These are phyloP conservation scores for Trichoderma gracile DNA, from an alignment of 2,329 filamentous ascomycete species.

Conservation along the genomic window DNA sequence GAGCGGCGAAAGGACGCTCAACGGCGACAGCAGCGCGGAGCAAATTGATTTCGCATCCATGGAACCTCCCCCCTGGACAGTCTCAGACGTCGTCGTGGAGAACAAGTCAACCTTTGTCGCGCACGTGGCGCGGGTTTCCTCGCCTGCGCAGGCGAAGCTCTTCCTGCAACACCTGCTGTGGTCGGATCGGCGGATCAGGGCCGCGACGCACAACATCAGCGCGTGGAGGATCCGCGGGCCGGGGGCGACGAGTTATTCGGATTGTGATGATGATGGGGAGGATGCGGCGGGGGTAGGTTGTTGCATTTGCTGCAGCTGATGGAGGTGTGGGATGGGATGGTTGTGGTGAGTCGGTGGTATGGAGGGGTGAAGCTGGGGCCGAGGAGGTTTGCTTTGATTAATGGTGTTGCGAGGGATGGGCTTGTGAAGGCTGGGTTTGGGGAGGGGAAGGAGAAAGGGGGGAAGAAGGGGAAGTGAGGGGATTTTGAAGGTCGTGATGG, in stretches of 20 bases:
- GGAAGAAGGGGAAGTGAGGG: not conserved
- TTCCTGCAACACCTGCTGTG: conserved; percentile 75
- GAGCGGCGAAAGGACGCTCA: conserved; percentile 18
- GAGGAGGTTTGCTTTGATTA: conserved; percentile 87
- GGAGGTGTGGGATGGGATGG: conserved; percentile 89
- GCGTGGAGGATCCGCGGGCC: conserved; percentile 79
- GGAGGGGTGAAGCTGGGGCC: conserved; percentile 88
- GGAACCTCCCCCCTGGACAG: conserved; percentile 62
- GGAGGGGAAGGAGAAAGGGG: conserved; percentile 14
- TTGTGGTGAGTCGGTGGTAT: conserved; percentile 94
- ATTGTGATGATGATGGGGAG: conserved; percentile 96
- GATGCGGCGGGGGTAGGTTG: conserved; percentile 84
- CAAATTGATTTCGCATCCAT: conserved; percentile 32
- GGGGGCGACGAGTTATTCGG: conserved; percentile 64
- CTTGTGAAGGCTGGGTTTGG: conserved; percentile 73
- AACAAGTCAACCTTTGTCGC: conserved; percentile 88
- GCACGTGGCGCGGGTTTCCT: conserved; percentile 68
- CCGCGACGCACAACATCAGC: conserved; percentile 92
- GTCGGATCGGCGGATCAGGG: conserved; percentile 80
- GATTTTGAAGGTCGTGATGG: too few species aligned
- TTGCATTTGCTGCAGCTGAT: conserved; percentile 92
- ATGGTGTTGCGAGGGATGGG: conserved; percentile 79
- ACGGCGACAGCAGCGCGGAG: conserved; percentile 21
- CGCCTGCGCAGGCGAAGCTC: conserved; percentile 67
- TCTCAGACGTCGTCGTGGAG: conserved; percentile 74